Base-by-base conservation (phyloP, 768 basidiomycete genomes). In the Xanthoconium purpureum region DNA sequence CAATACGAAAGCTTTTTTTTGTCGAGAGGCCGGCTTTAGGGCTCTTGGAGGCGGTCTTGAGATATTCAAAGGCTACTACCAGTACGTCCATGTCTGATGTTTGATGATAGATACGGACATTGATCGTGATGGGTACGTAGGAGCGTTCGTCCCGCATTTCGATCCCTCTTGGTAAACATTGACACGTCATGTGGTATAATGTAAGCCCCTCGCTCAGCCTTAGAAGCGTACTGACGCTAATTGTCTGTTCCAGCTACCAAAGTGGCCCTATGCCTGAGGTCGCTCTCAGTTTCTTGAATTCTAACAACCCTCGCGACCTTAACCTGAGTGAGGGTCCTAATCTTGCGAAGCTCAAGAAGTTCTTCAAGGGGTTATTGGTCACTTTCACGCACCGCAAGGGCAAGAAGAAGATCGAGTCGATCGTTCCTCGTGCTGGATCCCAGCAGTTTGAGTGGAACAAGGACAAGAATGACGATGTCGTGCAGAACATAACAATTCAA, bases 41-140 rank as follows among this genome's bases (percentile, higher is more conserved):
- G 0, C 2, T 8, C 61, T 73, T 1, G 72, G 68, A 15, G 68
- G 70, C 2, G 70, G 70, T 3, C 60, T 84, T 0, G 77, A 80
- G 38, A 55, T 83, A 0, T 76, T 79, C 69, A 69, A 75, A 9
- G 82, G 82, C 0, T 80, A 73, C 42, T 82, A 76, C 53, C 80
- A 82, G 82, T 83, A 52, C 30, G 77, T 62, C 29, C n/a, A 6
- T 18, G 36, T 45, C 40, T 32, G 28, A 45, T 32, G 18, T 20
- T 40, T 30, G 11, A 24, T 37, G 39, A 37, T n/a, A 39, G 29
- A 5, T 33, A 12, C 37, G 11, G 30, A 1, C 47, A 44, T 30
- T 47, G 47, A 60, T 37, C n/a, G 14, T 36, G 17, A 38, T 42
- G 30, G 36, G 18, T 18, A 15, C 17, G 18, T 39, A 81, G 80